phyloP scores from a whole-genome alignment of 805 yeast species.

The Pichia insulana region DNA sequence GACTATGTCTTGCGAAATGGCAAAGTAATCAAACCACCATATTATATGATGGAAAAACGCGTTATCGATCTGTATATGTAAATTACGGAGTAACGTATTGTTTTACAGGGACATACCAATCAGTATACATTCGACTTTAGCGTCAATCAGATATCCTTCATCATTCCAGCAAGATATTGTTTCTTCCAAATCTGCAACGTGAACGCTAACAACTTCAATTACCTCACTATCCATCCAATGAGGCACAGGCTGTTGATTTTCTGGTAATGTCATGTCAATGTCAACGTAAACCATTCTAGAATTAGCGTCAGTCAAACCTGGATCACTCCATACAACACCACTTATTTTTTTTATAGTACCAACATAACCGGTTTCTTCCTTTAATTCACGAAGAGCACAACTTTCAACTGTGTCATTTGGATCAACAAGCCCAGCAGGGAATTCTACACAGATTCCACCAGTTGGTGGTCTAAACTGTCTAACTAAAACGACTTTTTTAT shows the following conservation, averaged over 20 bases:
- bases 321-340: constrained; percentile 36
- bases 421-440: constrained; percentile 94
- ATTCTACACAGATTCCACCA: constrained; percentile 78
- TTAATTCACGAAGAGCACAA: constrained; percentile 81
- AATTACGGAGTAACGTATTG: too few species aligned
- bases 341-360: constrained; percentile 38
- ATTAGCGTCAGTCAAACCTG: constrained; percentile 81
- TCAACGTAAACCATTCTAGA: constrained; percentile 69
- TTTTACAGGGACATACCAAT: constrained; percentile 38
- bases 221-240: constrained; percentile 86
- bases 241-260: constrained; percentile 62
- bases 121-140: constrained; percentile 80
- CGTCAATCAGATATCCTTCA: constrained; percentile 76
- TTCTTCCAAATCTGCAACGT: constrained; percentile 48
- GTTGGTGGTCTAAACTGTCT: constrained; percentile 94
- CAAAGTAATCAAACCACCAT: constrained; percentile 8
- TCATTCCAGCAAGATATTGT: constrained; percentile 41
- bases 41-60: constrained; percentile 10
- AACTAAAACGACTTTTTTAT: constrained; percentile 52
- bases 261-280: constrained; percentile 58
- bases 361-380: constrained; percentile 88
- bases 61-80: background rate
- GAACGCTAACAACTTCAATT: constrained; percentile 78
- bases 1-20: constrained; percentile 5
- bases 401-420: constrained; percentile 66